Evolutionary conservation across 306 rosid species (phyloP).

Genomic region (Casuarina glauca): DNA sequence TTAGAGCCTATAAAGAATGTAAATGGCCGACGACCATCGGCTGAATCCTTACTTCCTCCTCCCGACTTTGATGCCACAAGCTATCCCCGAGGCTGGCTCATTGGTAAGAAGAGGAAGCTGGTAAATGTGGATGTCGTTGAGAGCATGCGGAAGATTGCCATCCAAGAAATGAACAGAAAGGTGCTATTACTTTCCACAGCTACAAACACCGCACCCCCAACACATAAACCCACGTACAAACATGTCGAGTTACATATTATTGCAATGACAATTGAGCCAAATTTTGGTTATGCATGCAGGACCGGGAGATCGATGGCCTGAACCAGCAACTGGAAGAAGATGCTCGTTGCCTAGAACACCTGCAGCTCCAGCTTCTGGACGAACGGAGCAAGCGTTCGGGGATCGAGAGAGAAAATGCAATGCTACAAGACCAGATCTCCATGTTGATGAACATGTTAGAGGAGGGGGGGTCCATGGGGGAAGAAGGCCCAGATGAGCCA

Average conservation of each 20-base stretch:
- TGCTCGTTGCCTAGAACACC: conserved; percentile 64
- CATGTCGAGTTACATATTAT: not conserved
- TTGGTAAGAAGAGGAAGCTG: conserved; percentile 91
- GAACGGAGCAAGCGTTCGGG: conserved; percentile 70
- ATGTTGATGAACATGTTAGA: conserved; percentile 93
- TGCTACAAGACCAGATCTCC: conserved; percentile 77
- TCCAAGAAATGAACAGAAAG: conserved; percentile 99
- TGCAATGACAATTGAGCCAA: not conserved
- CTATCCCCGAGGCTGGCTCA: conserved; percentile 91
- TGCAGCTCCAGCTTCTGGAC: conserved; percentile 79
- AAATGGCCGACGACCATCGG: conserved; percentile 59
- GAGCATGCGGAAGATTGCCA: conserved; percentile 90
- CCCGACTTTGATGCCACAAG: conserved; percentile 79
- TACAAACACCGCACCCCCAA: not conserved
- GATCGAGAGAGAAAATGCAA: conserved; percentile 70
- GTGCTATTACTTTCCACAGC: conserved; percentile 37
- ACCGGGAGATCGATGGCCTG: conserved; percentile 79
- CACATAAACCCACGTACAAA: not conserved
- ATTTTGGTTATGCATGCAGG: conserved; percentile 40
- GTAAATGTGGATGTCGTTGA: conserved; percentile 96
- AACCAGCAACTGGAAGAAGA: conserved; percentile 89
- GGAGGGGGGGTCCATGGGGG: conserved; percentile 58
- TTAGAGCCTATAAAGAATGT: conserved; percentile 59
- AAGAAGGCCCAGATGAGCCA: conserved; percentile 52
- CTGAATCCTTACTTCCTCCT: conserved; percentile 88